Percentiles rank a stretch among this genome's conserved stretches.
Conservation (phyloP, 163 green algal species). For the Volvox carteri region DNA sequence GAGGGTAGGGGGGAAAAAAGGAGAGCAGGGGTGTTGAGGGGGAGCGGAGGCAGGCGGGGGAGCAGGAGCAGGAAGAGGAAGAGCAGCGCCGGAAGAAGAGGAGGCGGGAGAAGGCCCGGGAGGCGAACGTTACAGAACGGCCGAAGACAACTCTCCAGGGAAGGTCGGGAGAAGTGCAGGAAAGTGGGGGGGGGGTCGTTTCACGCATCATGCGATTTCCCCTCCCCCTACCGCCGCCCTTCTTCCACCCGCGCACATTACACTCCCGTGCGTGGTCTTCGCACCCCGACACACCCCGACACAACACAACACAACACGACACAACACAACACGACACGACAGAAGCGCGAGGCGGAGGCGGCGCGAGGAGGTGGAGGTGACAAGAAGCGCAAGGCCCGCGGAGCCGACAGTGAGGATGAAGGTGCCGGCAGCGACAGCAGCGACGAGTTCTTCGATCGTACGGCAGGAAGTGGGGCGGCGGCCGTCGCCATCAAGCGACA, state of each 20-base stretch:
- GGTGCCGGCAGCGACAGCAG: conserved; percentile 64
- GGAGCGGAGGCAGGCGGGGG: not conserved
- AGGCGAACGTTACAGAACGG: too few relatives aligned
- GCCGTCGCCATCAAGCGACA: not conserved
- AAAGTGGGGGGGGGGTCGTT: not conserved
- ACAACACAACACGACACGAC: too few relatives aligned
- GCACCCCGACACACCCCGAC: too few relatives aligned
- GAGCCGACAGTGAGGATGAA: conserved; percentile 63
- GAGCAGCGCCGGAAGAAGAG: not conserved
- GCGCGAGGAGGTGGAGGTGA: conserved; percentile 18
- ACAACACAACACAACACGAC: too few relatives aligned
- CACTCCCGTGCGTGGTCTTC: too few relatives aligned
- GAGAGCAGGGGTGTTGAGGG: not conserved
- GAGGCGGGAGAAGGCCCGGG: not conserved
- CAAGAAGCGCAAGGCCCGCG: conserved; percentile 61
- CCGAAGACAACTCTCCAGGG: too few relatives aligned
- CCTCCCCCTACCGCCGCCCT: too few relatives aligned
- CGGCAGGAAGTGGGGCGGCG: conserved; percentile 1
- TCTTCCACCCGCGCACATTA: too few relatives aligned
- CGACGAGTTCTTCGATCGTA: conserved; percentile 74
- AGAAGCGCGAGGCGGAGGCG: conserved; percentile 46
- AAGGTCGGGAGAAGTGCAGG: not conserved
- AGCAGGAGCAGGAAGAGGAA: not conserved
- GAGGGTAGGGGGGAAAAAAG: not conserved
- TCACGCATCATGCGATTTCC: too few relatives aligned